Conservation (phyloP, 306 rosid genomes). For the Trichosanthes cucumerina region DNA sequence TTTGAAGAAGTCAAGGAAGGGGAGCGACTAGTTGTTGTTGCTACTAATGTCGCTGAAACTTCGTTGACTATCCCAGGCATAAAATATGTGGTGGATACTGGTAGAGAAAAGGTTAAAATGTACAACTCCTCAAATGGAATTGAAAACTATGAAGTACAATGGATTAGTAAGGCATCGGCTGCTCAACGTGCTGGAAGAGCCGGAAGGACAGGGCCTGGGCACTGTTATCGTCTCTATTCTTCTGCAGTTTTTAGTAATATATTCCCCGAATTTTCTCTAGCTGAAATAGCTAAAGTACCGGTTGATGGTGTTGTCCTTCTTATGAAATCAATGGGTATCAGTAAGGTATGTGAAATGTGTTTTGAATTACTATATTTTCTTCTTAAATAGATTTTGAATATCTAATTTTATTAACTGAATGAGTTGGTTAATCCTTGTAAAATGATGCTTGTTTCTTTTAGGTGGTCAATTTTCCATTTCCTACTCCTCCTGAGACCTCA, state of each 20-base stretch:
- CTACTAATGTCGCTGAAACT: conserved; percentile 98
- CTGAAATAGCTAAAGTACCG: conserved; percentile 79
- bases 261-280: conserved; percentile 56
- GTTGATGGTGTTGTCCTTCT: conserved; percentile 77
- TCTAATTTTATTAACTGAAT: neutral
- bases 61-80: conserved; percentile 88
- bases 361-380: conserved; percentile 7
- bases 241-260: conserved; percentile 64
- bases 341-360: conserved; percentile 38
- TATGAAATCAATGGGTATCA: conserved; percentile 76
- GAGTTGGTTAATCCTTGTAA: neutral
- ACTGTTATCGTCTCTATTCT: conserved; percentile 83
- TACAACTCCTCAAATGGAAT: conserved; percentile 70
- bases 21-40: conserved; percentile 75
- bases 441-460: conserved; percentile 1
- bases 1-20: conserved; percentile 68
- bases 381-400: neutral
- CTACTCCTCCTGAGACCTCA: conserved; percentile 59
- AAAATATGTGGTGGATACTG: conserved; percentile 86
- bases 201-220: conserved; percentile 93
- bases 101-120: conserved; percentile 78
- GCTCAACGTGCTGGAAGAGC: conserved; percentile 88
- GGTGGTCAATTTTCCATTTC: conserved; percentile 86
- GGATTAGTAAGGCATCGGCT: conserved; percentile 97
- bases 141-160: conserved; percentile 66